phyloP scores from a whole-genome alignment of 768 basidiomycete genomes.

The Pisolithus microcarpus region DNA sequence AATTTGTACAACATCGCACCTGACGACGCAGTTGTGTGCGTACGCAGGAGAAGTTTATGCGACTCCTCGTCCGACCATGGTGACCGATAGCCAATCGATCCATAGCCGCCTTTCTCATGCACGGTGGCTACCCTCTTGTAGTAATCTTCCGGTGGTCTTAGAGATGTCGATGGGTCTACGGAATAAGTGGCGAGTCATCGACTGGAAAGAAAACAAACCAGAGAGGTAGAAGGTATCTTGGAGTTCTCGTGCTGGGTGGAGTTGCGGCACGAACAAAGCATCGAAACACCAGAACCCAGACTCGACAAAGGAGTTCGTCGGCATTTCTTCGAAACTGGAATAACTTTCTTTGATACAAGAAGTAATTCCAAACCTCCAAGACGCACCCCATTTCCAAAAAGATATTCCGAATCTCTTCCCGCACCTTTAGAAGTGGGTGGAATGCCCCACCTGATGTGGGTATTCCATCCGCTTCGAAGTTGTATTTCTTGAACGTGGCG shows the following conservation, averaged over 20 bases:
- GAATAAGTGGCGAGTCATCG: neutral
- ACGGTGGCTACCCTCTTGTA: slow-evolving; percentile 77
- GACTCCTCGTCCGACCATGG: slow-evolving; percentile 95
- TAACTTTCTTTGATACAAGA: slow-evolving; percentile 3
- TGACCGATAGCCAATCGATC: slow-evolving; percentile 93
- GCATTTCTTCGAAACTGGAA: slow-evolving; percentile 94
- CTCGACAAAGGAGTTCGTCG: slow-evolving; percentile 91
- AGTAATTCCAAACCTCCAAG: neutral
- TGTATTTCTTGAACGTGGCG: slow-evolving; percentile 93
- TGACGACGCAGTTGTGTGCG: slow-evolving; percentile 94
- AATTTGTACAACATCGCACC: slow-evolving; percentile 92
- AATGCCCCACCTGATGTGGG: slow-evolving; percentile 87
- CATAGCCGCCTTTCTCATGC: slow-evolving; percentile 83
- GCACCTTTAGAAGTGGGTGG: slow-evolving; percentile 93
- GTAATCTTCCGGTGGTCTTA: slow-evolving; percentile 72
- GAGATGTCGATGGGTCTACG: slow-evolving; percentile 73
- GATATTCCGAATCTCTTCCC: slow-evolving; percentile 95
- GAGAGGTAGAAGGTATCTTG: slow-evolving; percentile 99
- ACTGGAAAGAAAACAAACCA: slow-evolving; percentile 36
- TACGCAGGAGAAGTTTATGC: slow-evolving; percentile 84
- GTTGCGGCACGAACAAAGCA: slow-evolving; percentile 95
- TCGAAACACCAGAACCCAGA: slow-evolving; percentile 99
- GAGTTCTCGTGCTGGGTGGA: slow-evolving; percentile 94
- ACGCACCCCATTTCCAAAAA: slow-evolving; percentile 97
- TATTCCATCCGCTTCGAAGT: slow-evolving; percentile 93